Conservation (phyloP, 1,284 basidiomycete genomes). For the Trametes polyzona region DNA sequence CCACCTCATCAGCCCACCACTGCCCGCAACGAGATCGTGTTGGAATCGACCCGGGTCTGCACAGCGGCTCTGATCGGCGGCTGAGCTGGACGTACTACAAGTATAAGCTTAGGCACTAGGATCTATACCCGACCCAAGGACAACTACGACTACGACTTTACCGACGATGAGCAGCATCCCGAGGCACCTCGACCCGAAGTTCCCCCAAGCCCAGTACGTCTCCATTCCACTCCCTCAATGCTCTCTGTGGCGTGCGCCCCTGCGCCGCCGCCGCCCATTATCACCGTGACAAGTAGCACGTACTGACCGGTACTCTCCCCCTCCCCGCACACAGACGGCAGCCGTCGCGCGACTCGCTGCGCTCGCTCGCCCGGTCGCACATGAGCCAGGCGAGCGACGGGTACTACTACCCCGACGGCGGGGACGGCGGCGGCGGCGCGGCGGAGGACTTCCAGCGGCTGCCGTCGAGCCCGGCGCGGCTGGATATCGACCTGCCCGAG, state of each 20-base stretch:
- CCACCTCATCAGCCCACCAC: too few relatives aligned
- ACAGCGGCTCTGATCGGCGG: too few relatives aligned
- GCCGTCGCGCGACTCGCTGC: slow-evolving; percentile 20
- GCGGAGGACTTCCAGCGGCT: slow-evolving; percentile 20
- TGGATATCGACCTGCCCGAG: slow-evolving; percentile 54
- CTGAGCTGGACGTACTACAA: too few relatives aligned
- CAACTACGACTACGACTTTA: not conserved
- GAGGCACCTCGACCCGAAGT: slow-evolving; percentile 8
- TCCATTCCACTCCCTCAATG: too few relatives aligned
- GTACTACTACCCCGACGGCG: slow-evolving; percentile 5
- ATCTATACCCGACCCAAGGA: not conserved
- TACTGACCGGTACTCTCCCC: not conserved
- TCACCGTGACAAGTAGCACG: too few relatives aligned
- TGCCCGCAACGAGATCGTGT: too few relatives aligned
- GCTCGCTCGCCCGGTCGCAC: slow-evolving; percentile 15
- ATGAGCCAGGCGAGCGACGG: slow-evolving; percentile 12
- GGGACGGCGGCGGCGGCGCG: slow-evolving; percentile 12
- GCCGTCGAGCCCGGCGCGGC: slow-evolving; percentile 28
- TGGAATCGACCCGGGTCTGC: too few relatives aligned
- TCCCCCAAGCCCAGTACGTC: slow-evolving; percentile 10
- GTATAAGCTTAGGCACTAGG: too few relatives aligned
- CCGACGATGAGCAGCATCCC: slow-evolving; percentile 14
- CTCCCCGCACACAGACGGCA: slow-evolving; percentile 8
- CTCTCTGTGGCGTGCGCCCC: not conserved
- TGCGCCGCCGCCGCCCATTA: not conserved